Percentiles rank a stretch among this genome's conserved stretches.
phyloP scores from a whole-genome alignment of 2,329 filamentous ascomycete genomes.

The Bipolaris cookei region DNA sequence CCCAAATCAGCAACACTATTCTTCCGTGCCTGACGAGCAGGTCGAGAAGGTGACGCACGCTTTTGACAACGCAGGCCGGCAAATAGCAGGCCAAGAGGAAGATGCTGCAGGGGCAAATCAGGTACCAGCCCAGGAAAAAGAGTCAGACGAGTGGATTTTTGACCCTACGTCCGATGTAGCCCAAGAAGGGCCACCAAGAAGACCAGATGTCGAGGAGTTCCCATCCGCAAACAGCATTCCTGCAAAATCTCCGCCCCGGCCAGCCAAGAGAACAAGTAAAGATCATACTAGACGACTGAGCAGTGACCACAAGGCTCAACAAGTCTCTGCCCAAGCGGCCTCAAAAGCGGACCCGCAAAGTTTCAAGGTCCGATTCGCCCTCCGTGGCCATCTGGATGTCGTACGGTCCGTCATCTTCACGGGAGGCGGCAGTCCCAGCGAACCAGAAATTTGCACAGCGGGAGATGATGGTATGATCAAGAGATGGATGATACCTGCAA shows the following conservation, averaged over 20 bases:
- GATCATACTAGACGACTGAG: constrained; percentile 64
- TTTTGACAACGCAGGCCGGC: constrained; percentile 64
- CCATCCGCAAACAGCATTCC: constrained; percentile 78
- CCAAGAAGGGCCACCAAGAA: constrained; percentile 60
- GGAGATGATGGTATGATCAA: constrained; percentile 97
- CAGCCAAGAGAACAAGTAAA: constrained; percentile 72
- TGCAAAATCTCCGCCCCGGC: constrained; percentile 78
- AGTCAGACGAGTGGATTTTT: constrained; percentile 88
- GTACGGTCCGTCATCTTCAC: constrained; percentile 96
- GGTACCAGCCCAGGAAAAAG: constrained; percentile 53
- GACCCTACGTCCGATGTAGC: constrained; percentile 69
- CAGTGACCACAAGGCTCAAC: constrained; percentile 66
- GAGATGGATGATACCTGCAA: constrained; percentile 89
- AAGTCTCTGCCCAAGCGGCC: constrained; percentile 48
- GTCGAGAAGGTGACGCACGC: constrained; percentile 64
- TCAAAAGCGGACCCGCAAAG: constrained; percentile 71
- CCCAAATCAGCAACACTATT: constrained; percentile 49
- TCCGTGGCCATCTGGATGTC: constrained; percentile 91
- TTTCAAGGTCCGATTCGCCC: constrained; percentile 91
- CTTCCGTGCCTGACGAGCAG: constrained; percentile 58
- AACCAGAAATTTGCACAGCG: constrained; percentile 95
- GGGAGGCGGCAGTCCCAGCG: constrained; percentile 90
- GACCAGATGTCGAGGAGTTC: constrained; percentile 88
- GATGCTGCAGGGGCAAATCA: constrained; percentile 39
- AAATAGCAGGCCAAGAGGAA: constrained; percentile 56